phyloP scores from a whole-genome alignment of 1,139 yeast species.

The Arxiozyma heterogenica region DNA sequence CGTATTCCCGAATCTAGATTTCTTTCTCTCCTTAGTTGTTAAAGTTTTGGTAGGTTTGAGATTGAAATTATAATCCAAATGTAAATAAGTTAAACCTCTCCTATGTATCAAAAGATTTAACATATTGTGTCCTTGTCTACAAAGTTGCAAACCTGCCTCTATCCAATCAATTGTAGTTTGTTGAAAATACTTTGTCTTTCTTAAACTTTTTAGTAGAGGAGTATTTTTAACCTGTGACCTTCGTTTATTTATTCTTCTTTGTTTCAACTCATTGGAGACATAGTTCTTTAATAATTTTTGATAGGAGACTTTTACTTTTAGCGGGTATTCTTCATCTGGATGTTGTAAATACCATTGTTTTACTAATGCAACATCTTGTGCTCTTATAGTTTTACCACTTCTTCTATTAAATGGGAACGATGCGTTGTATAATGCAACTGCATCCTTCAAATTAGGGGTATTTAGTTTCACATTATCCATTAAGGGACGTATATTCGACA shows the following conservation, averaged over 20 bases:
- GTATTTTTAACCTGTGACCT: conserved; percentile 36
- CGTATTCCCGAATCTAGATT: conserved; percentile 93
- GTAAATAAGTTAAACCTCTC: conserved; percentile 85
- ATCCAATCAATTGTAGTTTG: conserved; percentile 95
- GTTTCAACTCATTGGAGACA: conserved; percentile 64
- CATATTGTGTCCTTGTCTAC: conserved; percentile 92
- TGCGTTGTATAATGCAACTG: conserved; percentile 64
- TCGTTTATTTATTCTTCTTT: conserved; percentile 31
- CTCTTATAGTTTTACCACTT: conserved; percentile 63
- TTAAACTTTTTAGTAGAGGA: conserved; percentile 52
- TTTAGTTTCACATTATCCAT: conserved; percentile 37
- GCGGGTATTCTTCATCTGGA: conserved; percentile 49
- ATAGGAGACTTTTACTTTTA: conserved; percentile 75
- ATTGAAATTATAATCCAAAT: conserved; percentile 90
- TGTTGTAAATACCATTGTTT: conserved; percentile 78
- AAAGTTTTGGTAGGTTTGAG: conserved; percentile 92
- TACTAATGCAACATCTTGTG: conserved; percentile 81
- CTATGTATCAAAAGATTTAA: conserved; percentile 80
- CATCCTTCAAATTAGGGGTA: conserved; percentile 45
- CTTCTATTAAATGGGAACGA: conserved; percentile 78
- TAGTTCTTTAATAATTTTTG: conserved; percentile 73
- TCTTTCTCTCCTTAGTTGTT: conserved; percentile 92
- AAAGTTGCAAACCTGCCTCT: conserved; percentile 91
- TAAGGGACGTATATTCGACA: conserved; percentile 40
- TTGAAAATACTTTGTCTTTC: conserved; percentile 79